Conservation (phyloP, 768 basidiomycete genomes). For the Suillus cothurnatus region DNA sequence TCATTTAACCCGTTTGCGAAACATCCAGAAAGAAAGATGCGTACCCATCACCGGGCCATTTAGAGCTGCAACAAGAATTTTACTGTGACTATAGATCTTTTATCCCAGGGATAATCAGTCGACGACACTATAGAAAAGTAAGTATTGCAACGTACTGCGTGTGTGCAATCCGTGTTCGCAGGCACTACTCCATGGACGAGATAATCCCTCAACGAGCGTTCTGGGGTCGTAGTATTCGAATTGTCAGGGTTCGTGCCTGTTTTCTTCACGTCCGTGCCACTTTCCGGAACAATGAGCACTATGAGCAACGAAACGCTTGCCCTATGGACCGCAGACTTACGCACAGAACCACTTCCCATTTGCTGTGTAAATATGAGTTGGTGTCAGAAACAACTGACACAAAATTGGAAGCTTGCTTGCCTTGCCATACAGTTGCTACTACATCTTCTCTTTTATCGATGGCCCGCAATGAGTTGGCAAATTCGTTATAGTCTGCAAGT, state of each 20-base stretch:
- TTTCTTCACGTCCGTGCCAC: slow-evolving; percentile 62
- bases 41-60: slow-evolving; percentile 79
- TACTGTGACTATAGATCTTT: slow-evolving; percentile 69
- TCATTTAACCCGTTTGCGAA: neutral
- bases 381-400: neutral
- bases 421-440: slow-evolving; percentile 69
- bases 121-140: neutral
- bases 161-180: slow-evolving; percentile 60
- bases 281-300: slow-evolving; percentile 25
- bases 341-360: slow-evolving; percentile 76
- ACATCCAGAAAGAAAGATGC: slow-evolving; percentile 14
- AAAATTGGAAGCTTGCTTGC: slow-evolving; percentile 28
- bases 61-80: slow-evolving; percentile 68
- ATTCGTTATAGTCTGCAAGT: slow-evolving; percentile 57
- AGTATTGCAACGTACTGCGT: slow-evolving; percentile 50
- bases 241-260: slow-evolving; percentile 13
- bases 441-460: slow-evolving; percentile 65
- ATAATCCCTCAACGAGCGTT: slow-evolving; percentile 40
- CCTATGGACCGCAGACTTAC: slow-evolving; percentile 41
- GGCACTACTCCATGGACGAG: slow-evolving; percentile 49
- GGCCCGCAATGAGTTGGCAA: slow-evolving; percentile 58
- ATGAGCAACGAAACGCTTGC: neutral
- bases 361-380: slow-evolving; percentile 36
- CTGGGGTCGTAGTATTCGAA: slow-evolving; percentile 16
- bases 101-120: neutral